A percentile compares a stretch with the other conserved stretches of the same genome.
phyloP scores from a whole-genome alignment of 2,329 filamentous ascomycete species.

The Lasiodiplodia citricola region DNA sequence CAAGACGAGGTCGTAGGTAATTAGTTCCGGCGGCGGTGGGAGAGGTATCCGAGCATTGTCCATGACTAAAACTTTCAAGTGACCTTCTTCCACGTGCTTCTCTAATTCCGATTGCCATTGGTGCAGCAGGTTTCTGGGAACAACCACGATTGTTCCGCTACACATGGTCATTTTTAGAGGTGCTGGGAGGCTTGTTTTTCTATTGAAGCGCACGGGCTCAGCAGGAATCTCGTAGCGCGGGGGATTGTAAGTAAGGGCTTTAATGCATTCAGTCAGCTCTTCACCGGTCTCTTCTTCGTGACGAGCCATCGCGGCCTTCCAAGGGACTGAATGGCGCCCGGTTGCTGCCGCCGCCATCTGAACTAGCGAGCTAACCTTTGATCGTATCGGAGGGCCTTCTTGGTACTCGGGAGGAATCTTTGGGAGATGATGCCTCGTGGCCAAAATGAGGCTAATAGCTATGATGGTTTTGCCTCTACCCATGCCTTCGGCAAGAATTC shows the following conservation, averaged over 20 bases:
- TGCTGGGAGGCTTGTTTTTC: slow-evolving; percentile 45
- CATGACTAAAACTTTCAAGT: slow-evolving; percentile 69
- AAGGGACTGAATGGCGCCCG: slow-evolving; percentile 71
- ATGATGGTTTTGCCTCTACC: slow-evolving; percentile 85
- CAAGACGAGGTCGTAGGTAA: slow-evolving; percentile 75
- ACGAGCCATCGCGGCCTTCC: slow-evolving; percentile 67
- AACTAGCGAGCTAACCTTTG: slow-evolving; percentile 65
- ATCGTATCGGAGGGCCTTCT: slow-evolving; percentile 48
- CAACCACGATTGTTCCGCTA: slow-evolving; percentile 75
- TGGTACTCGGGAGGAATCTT: slow-evolving; percentile 68
- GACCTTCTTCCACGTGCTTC: slow-evolving; percentile 69
- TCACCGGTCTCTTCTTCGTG: slow-evolving; percentile 56
- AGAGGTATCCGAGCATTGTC: slow-evolving; percentile 58
- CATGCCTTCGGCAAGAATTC: slow-evolving; percentile 82
- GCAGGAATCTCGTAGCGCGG: slow-evolving; percentile 49
- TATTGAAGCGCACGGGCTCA: slow-evolving; percentile 47
- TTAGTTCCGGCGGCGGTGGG: slow-evolving; percentile 63
- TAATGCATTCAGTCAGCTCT: slow-evolving; percentile 40
- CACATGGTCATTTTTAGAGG: slow-evolving; percentile 66
- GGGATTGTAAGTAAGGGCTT: slow-evolving; percentile 41
- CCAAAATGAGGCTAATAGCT: slow-evolving; percentile 72
- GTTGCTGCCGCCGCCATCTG: slow-evolving; percentile 77
- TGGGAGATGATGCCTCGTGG: slow-evolving; percentile 73
- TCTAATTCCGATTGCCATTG: slow-evolving; percentile 85
- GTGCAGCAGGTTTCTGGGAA: slow-evolving; percentile 79